phyloP scores from a whole-genome alignment of 73 alveolate genomes.

The Loxodes magnus region DNA sequence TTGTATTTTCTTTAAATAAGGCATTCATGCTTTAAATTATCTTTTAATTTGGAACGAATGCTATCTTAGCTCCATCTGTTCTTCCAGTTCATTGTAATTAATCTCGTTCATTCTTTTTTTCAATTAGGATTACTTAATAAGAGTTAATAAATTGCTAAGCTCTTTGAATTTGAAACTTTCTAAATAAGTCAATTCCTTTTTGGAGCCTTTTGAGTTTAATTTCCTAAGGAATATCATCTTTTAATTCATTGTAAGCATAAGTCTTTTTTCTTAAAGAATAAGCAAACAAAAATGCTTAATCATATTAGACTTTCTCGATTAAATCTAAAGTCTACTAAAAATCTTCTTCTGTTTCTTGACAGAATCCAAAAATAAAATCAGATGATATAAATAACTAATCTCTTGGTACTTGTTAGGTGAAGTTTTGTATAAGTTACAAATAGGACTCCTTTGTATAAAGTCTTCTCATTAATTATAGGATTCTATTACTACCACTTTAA shows the following conservation, averaged over 20 bases:
- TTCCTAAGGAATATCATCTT: constrained; percentile 72
- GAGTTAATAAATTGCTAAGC: too few relatives aligned
- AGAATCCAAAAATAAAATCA: constrained; percentile 73
- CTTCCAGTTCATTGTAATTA: too few relatives aligned
- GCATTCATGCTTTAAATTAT: too few relatives aligned
- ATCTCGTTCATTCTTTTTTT: too few relatives aligned
- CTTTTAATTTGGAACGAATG: too few relatives aligned
- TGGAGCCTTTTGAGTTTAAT: constrained; percentile 46
- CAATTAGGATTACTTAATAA: too few relatives aligned
- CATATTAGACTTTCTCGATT: constrained; percentile 50
- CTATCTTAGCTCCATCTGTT: too few relatives aligned
- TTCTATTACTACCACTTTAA: constrained; percentile 64
- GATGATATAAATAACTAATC: constrained; percentile 66
- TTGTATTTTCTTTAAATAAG: too few relatives aligned
- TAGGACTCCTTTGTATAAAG: constrained; percentile 58
- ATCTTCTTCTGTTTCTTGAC: constrained; percentile 76
- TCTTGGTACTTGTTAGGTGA: constrained; percentile 41
- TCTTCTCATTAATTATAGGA: constrained; percentile 66
- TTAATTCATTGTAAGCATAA: constrained; percentile 61
- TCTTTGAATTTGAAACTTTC: constrained; percentile 14
- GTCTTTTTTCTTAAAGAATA: constrained; percentile 76
- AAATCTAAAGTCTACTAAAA: constrained; percentile 56
- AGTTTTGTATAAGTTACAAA: constrained; percentile 40
- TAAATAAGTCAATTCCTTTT: constrained; percentile 35
- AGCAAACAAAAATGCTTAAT: constrained; percentile 70